Percentiles rank a stretch among this genome's conserved stretches.
These are phyloP conservation scores for Dalechampia spathulata DNA, from an alignment of 441 rosid species.

Conservation along the genomic window DNA sequence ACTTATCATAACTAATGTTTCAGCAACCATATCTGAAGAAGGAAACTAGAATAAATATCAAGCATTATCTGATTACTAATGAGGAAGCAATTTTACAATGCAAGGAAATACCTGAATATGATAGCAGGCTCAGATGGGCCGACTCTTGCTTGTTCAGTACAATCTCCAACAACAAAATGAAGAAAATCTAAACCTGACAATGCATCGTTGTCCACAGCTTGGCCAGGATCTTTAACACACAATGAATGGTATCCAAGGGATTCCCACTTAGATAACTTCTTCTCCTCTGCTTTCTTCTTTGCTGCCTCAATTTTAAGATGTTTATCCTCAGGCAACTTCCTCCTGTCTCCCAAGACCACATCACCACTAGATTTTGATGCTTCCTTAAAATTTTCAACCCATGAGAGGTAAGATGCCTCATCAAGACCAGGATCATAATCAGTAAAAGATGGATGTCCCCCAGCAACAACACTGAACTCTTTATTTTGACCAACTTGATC, in stretches of 20 bases:
- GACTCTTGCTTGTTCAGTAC: slow-evolving; percentile 59
- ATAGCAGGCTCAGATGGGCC: slow-evolving; percentile 62
- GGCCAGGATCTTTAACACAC: slow-evolving; percentile 49
- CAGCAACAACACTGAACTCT: slow-evolving; percentile 12
- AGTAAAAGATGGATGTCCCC: slow-evolving; percentile 26
- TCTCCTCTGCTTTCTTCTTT: slow-evolving; percentile 64
- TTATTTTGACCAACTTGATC: slow-evolving; percentile 29
- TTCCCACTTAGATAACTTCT: slow-evolving; percentile 69
- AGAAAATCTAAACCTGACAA: slow-evolving; percentile 54
- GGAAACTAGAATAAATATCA: background rate
- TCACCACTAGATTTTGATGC: slow-evolving; percentile 39
- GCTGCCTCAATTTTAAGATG: slow-evolving; percentile 49
- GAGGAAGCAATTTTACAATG: background rate
- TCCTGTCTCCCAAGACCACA: slow-evolving; percentile 27
- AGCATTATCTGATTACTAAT: background rate
- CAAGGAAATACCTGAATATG: slow-evolving; percentile 60
- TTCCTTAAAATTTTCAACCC: slow-evolving; percentile 78
- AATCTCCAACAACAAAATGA: slow-evolving; percentile 76
- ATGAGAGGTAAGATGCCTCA: slow-evolving; percentile 75
- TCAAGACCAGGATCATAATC: slow-evolving; percentile 54
- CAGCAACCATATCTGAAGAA: background rate
- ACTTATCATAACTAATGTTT: no score
- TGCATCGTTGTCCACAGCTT: slow-evolving; percentile 36
- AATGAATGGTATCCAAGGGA: slow-evolving; percentile 65
- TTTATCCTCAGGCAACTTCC: slow-evolving; percentile 42